Evolutionary conservation across 140 eudicot species (phyloP), one percentile per base, ranked within the genome.

Genomic region (Ambrosia hybrid): DNA sequence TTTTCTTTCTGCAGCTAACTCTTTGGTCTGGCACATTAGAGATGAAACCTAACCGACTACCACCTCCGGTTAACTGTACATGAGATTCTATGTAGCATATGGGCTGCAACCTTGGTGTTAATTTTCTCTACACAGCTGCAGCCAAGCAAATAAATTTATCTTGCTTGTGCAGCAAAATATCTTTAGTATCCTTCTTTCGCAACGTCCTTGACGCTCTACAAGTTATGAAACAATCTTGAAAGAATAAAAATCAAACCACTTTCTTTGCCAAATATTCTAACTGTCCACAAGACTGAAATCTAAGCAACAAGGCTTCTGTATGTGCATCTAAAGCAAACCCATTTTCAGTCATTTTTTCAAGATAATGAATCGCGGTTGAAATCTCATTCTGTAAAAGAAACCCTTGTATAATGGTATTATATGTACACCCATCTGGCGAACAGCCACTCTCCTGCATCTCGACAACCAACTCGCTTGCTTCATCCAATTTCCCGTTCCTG

Each of bases 361-460:
- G 62, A 78, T 72, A 72, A 0, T 7, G 12, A 56, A 64, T 48
- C 14, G 82, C 82, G 68, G 16, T 65, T 13, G 56, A 57, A 45
- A 26, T 17, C 82, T 78, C 78, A 65, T 57, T 72, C 2, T 57
- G 63, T 37, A 65, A 14, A 3, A 72, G 69, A 78, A 57, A 48
- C 0, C 82, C 82, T 33, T 65, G 73, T n/a, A 72, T 57, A 46
- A 78, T 37, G 4, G 63, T 72, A 65, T 78, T 78, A 66, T 65
- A 72, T 8, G 73, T 72, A 78, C 78, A 72, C 12, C 82, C 64
- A 72, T 78, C 82, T 0, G 82, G 74, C 52, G 43, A 65, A 36
- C 78, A 78, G 8, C 82, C 82, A 48, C 16, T 34, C 21, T 78
- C 78, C 57, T 57, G 11, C 82, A 78, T 78, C 73, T 65, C 21